Conservation (phyloP, 805 yeast species). For the Pichia paraexigua region DNA sequence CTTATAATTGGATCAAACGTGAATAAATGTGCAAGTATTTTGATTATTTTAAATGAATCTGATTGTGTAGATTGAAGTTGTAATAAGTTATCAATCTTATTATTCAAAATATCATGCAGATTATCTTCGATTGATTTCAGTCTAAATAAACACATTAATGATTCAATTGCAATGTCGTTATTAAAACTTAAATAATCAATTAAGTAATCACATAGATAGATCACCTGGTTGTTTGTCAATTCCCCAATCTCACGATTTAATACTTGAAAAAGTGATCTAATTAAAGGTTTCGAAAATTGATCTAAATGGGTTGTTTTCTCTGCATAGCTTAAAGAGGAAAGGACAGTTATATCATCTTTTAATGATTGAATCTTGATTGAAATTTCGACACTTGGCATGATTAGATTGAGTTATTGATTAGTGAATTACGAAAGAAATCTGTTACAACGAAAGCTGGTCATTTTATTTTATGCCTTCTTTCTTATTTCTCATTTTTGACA, state of each 20-base stretch:
- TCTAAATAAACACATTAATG: conserved; percentile 1
- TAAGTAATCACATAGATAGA: neutral
- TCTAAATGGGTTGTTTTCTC: neutral
- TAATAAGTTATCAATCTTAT: conserved; percentile 16
- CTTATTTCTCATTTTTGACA: neutral
- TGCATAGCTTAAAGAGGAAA: neutral
- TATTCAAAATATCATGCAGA: neutral
- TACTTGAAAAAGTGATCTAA: neutral
- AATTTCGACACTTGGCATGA: neutral
- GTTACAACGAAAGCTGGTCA: neutral
- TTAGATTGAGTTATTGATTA: neutral
- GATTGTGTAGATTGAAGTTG: conserved; percentile 7
- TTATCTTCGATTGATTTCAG: neutral
- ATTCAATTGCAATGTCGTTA: neutral
- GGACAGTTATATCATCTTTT: neutral
- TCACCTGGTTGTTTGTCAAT: neutral
- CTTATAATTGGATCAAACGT: conserved; percentile 16
- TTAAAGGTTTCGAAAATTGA: neutral
- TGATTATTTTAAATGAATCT: conserved; percentile 12
- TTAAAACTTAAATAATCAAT: conserved; percentile 1
- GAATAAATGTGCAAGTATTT: conserved; percentile 15
- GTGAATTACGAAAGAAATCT: no score
- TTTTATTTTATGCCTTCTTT: neutral
- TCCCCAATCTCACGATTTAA: neutral
- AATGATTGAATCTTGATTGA: neutral